Evolutionary conservation across 202 grass and related monocot species (phyloP).

Genomic region (Eragrostis tef): DNA sequence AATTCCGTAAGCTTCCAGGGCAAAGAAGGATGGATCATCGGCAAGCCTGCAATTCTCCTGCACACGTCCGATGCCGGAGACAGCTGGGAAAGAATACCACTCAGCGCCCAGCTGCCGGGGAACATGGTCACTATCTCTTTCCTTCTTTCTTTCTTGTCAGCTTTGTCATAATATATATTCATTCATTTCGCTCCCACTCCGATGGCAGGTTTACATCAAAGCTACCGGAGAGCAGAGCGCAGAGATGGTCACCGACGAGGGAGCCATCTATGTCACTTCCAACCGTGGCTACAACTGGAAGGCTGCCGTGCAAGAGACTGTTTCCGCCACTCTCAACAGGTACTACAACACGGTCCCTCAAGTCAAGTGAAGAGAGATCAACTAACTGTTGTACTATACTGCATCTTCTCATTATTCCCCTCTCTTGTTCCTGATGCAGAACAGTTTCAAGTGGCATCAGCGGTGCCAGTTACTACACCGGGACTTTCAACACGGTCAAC

Average conservation of each 20-base stretch:
- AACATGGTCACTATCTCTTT: conserved; percentile 52
- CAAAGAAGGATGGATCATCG: conserved; percentile 96
- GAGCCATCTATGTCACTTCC: conserved; percentile 95
- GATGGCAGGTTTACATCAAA: conserved; percentile 91
- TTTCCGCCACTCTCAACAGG: conserved; percentile 95
- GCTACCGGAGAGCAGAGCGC: conserved; percentile 90
- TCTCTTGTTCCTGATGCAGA: conserved; percentile 66
- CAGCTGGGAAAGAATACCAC: conserved; percentile 96
- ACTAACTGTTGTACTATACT: no score
- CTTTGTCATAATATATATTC: no score
- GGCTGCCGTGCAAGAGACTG: conserved; percentile 95
- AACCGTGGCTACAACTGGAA: conserved; percentile 99
- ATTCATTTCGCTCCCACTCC: no score
- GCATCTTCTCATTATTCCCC: no score
- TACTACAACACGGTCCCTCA: no score
- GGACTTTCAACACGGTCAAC: conserved; percentile 92
- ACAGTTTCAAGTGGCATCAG: conserved; percentile 99
- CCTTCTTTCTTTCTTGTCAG: no score
- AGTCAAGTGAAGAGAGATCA: no score
- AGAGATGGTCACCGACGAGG: conserved; percentile 95
- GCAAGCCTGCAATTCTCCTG: conserved; percentile 89
- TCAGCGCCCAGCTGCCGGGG: conserved; percentile 89
- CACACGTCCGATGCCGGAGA: conserved; percentile 84
- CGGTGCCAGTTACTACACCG: conserved; percentile 95
- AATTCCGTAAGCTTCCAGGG: conserved; percentile 94